Conservation (phyloP, 345 rosid genomes). For the Populus pruinosa region DNA sequence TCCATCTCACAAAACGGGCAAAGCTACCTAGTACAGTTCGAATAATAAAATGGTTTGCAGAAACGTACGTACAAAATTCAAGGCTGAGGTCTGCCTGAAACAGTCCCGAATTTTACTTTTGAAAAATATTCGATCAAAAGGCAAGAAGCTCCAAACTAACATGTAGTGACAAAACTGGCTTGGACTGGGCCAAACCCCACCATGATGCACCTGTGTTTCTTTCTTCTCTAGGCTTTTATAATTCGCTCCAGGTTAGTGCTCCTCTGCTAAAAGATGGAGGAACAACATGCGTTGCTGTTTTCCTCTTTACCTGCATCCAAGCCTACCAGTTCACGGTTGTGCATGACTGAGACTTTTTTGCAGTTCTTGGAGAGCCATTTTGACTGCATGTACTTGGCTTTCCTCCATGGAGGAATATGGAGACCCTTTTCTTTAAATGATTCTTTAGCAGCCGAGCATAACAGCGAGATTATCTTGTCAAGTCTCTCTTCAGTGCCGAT, state of each 20-base stretch:
- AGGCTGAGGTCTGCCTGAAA: not conserved
- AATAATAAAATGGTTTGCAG: not conserved
- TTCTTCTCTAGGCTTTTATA: not conserved
- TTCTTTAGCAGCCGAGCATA: slow-evolving; percentile 42
- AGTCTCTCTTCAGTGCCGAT: slow-evolving; percentile 47
- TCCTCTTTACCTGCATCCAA: not conserved
- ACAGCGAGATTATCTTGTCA: slow-evolving; percentile 30
- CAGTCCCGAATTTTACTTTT: not conserved
- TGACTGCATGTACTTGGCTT: slow-evolving; percentile 43
- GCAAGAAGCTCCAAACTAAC: not conserved
- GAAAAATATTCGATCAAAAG: not conserved
- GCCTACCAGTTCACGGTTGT: not conserved
- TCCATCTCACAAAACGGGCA: not conserved
- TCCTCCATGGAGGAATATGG: slow-evolving; percentile 56
- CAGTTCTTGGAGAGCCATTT: slow-evolving; percentile 52
- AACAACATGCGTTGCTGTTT: not conserved
- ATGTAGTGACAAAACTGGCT: not conserved
- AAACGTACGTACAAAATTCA: not conserved
- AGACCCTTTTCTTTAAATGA: slow-evolving; percentile 44
- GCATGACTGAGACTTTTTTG: slow-evolving; percentile 25
- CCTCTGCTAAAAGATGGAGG: not conserved
- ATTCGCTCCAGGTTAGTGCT: not conserved
- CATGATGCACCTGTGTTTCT: not conserved
- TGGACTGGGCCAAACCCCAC: not conserved
- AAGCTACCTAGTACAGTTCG: not conserved